Percentiles rank a stretch among this genome's conserved stretches.
Conservation (phyloP, 306 rosid genomes). For the Nissolia schottii region DNA sequence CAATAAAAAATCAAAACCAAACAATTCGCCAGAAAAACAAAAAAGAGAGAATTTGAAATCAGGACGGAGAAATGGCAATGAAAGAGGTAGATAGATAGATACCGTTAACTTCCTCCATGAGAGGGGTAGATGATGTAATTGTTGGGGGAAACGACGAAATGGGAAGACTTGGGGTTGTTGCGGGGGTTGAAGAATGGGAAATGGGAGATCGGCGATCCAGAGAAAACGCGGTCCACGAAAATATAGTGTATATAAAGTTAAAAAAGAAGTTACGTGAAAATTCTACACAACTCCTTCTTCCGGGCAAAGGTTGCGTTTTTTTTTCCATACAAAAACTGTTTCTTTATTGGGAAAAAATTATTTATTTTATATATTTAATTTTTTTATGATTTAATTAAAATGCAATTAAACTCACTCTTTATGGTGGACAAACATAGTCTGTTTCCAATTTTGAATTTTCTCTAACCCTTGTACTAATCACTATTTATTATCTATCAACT, state of each 20-base stretch:
- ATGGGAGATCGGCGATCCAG: not conserved
- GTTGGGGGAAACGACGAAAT: not conserved
- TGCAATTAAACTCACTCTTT: no score
- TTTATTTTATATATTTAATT: no score
- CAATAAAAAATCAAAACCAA: not conserved
- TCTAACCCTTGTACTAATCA: no score
- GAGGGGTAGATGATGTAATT: conserved; percentile 6
- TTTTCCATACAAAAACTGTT: no score
- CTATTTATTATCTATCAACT: no score
- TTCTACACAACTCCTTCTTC: no score
- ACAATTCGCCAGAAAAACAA: not conserved
- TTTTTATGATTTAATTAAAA: no score
- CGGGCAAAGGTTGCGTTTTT: no score
- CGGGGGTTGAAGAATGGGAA: not conserved
- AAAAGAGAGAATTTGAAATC: not conserved
- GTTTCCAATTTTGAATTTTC: no score
- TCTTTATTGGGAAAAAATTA: no score
- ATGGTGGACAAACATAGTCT: no score
- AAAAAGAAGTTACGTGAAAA: no score
- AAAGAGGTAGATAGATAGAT: not conserved
- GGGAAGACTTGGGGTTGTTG: not conserved
- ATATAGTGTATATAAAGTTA: not conserved
- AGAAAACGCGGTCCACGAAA: conserved; percentile 25
- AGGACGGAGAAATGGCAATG: not conserved
- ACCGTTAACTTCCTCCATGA: conserved; percentile 50